Evolutionary conservation across 108 stramenopile genomes (phyloP), one percentile per base, ranked within the genome.

Genomic region (Hondaea fermentalgiana): DNA sequence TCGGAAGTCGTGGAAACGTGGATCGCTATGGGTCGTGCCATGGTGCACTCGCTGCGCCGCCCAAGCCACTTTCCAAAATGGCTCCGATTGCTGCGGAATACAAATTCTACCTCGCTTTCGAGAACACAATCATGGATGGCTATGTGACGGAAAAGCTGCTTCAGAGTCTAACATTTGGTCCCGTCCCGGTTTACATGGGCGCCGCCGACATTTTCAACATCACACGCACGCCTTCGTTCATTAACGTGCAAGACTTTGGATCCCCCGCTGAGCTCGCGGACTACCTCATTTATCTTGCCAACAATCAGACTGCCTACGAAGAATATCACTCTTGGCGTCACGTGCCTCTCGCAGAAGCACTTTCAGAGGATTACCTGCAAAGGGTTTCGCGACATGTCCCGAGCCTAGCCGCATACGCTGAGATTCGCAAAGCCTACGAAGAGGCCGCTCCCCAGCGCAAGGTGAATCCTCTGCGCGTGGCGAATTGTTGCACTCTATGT

Each of bases 71-170:
- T 3, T 12, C 19, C 19, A 53, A 83, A 0, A 53, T 83, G 49
- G 76, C 76, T 6, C 43, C 44, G 17, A 14, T 83, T 1, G 76
- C 76, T 12, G 51, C 45, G 6, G 28, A 53, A 45, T 83, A 83
- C 51, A 83, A 83, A 23, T 83, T 83, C 76, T 83, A 83, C 76
- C 28, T 83, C n/a, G 76, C 76, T 45, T 83, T 83, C 23, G 76
- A 83, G 51, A 83, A 83, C 51, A 53, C 76, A 21, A 83, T 83
- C 76, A 23, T 53, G 49, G 76, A 83, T 35, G 76, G 76, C 19
- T 83, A 83, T 45, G 76, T 83, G 19, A 83, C 17, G 10, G 76
- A 83, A 23, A 83, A 83, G 76, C 4, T 83, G 19, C n/a, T 83
- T 12, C 19, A 83, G 51, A 28, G 17, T 47, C 76, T 83, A 17